Base-by-base conservation (phyloP, 2,329 filamentous ascomycete genomes). In the Diaporthe capsici region DNA sequence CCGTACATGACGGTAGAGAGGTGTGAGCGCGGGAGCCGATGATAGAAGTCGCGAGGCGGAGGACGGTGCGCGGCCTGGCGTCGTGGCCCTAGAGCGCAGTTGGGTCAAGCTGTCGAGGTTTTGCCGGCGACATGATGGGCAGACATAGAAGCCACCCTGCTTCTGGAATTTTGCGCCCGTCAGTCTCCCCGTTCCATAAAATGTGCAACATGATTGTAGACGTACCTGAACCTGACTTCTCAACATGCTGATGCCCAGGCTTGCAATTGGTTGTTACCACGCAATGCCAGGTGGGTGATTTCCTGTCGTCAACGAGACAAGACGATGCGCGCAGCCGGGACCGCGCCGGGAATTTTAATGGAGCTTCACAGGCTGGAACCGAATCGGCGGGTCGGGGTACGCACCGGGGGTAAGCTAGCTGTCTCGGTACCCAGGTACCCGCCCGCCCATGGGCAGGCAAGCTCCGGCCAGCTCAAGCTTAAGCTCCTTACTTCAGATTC, bases 111-210 rank as follows among this genome's bases (percentile, higher is more conserved):
- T 60, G 39, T 75, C 65, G 47, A 61, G 70, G 63, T 75, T 49
- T 75, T 83, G 82, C 72, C 82, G 81, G 76, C 82, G 84, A 79
- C 85, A 87, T 79, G 82, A 80, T 67, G 83, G 81, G 83, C 85
- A 87, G 70, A 87, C 81, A 79, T 85, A 86, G 68, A 82, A 81
- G 80, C 82, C 82, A 78, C 81, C 80, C 76, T 81, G 84, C 79
- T 82, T 81, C 85, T 86, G 71, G 28, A 74, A 9, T 55, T 71
- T 61, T 72, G 65, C 28, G 17, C 20, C 31, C 15, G 53, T 76
- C 37, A 65, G 73, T 42, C 22, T 34, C 5, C 7, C 3, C 12
- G 37, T 2, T 22, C 7, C 8, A n/a, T n/a, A 13, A 17, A 10
- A 9, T 13, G 20, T 44, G 37, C n/a, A 10, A 42, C 9, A 37